Evolutionary conservation across 2,329 filamentous ascomycete genomes (phyloP), one percentile per base, ranked within the genome.

Genomic region (Diaporthe australafricana): DNA sequence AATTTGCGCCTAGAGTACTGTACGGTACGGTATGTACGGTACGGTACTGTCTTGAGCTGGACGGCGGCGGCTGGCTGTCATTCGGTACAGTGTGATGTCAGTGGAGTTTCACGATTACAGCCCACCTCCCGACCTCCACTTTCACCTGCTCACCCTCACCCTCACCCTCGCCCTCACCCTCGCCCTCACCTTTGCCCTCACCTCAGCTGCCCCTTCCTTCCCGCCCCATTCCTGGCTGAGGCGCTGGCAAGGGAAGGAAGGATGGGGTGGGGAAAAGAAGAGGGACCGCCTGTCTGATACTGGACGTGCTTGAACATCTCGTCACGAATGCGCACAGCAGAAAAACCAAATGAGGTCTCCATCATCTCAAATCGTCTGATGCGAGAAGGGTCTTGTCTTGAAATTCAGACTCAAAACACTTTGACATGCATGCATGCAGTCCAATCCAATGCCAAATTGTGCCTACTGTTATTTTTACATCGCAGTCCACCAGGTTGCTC

Each of bases 341-440:
- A 47, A 63, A 45, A 60, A 62, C 25, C 20, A 47, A 63, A 63
- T 62, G 56, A 63, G 40, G 42, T 27, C 30, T 14, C 57, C 25
- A 22, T 62, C 38, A 14, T 22, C 27, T 27, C 57, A 63, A n/a
- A 22, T 48, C 57, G 32, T 63, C 40, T 63, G 57, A 63, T 63
- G 57, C 57, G 40, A 63, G 57, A 63, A 63, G 57, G 40, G 57
- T 47, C 57, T 63, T 47, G 40, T 63, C 57, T 63, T 47, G 57
- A 40, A 63, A 47, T 32, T 47, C 35, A 20, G 40, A 63, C 40
- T 47, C 57, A 47, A 32, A 40, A 63, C 57, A 63, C 40, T 40
- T 63, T 20, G 56, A 45, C 40, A 62, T 62, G 56, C 38, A 30
- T 3, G 56, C 38, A 62, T 5, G 11, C 57, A 56, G 12, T 25